Evolutionary conservation across 2,329 filamentous ascomycete genomes (phyloP).

Genomic region (Cladosporium sp.): DNA sequence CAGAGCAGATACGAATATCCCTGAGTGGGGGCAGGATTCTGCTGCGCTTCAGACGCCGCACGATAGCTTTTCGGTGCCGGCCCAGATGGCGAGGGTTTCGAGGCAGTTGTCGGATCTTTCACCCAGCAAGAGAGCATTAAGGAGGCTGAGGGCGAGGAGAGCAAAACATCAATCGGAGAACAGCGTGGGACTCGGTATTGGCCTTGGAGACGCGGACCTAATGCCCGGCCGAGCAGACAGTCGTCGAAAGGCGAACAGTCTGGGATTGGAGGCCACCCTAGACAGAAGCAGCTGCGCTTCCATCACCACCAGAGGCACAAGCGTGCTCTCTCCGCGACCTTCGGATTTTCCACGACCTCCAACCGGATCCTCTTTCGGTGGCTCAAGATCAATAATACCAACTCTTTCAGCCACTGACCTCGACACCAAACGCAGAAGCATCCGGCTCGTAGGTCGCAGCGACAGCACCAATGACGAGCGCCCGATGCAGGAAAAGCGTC

Average conservation of each 20-base stretch:
- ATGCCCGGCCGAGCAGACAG: background rate
- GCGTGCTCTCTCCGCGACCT: constrained; percentile 33
- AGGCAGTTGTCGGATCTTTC: constrained; percentile 25
- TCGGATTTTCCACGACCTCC: constrained; percentile 33
- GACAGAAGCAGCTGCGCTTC: constrained; percentile 33
- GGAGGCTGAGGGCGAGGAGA: constrained; percentile 25
- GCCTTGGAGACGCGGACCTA: constrained; percentile 10
- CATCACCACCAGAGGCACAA: constrained; percentile 34
- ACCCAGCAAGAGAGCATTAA: constrained; percentile 26
- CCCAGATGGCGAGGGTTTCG: constrained; percentile 34
- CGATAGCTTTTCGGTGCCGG: constrained; percentile 39
- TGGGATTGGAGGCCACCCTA: constrained; percentile 23
- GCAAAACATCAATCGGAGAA: constrained; percentile 21
- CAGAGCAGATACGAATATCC: constrained; percentile 33
- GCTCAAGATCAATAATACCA: background rate
- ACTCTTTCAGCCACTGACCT: constrained; percentile 11
- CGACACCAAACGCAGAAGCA: constrained; percentile 33
- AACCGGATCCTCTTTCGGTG: constrained; percentile 14
- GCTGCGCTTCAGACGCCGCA: constrained; percentile 34
- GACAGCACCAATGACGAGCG: constrained; percentile 33
- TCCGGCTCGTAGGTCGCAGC: constrained; percentile 34
- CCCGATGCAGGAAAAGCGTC: constrained; percentile 35
- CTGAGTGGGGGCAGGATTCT: constrained; percentile 33
- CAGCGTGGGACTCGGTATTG: constrained; percentile 21
- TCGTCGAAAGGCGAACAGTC: constrained; percentile 17